These are phyloP conservation scores for Puya raimondii DNA, from an alignment of 176 grass and related monocot species.

Conservation along the genomic window DNA sequence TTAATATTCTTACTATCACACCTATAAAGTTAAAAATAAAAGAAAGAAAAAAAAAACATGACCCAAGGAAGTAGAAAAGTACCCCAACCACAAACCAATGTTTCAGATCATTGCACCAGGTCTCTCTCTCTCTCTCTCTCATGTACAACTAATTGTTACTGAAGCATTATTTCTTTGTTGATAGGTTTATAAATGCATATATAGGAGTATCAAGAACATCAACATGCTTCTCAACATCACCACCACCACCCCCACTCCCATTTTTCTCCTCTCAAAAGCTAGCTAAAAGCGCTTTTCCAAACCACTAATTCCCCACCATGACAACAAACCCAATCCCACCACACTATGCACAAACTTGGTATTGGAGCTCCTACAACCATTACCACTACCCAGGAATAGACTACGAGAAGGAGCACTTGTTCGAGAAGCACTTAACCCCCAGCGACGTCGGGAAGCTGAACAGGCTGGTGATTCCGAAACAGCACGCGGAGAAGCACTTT, in stretches of 20 bases:
- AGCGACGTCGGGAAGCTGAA: neutral
- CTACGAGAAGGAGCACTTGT: slow-evolving; percentile 53
- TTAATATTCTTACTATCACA: too few relatives aligned
- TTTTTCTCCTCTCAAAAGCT: neutral
- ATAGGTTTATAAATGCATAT: slow-evolving; percentile 81
- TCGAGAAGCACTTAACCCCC: slow-evolving; percentile 45
- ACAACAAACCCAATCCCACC: slow-evolving; percentile 36
- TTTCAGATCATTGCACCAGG: too few relatives aligned
- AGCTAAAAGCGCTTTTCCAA: slow-evolving; percentile 5
- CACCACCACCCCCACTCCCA: slow-evolving; percentile 18
- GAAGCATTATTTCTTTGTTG: slow-evolving; percentile 2
- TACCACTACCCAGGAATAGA: neutral
- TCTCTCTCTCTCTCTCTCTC: too few relatives aligned
- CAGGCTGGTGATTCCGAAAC: slow-evolving; percentile 1
- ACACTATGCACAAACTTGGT: neutral
- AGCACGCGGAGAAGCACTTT: neutral
- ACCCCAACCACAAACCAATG: too few relatives aligned
- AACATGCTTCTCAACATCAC: slow-evolving; percentile 48
- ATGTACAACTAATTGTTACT: too few relatives aligned
- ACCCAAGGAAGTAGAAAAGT: too few relatives aligned
- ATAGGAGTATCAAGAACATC: slow-evolving; percentile 36
- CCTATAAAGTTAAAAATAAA: too few relatives aligned
- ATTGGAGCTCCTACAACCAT: slow-evolving; percentile 30
- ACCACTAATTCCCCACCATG: slow-evolving; percentile 45
- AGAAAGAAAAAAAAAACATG: too few relatives aligned